Base-by-base conservation (phyloP, 2,329 filamentous ascomycete species). In the Mycosphaerella arachidis region DNA sequence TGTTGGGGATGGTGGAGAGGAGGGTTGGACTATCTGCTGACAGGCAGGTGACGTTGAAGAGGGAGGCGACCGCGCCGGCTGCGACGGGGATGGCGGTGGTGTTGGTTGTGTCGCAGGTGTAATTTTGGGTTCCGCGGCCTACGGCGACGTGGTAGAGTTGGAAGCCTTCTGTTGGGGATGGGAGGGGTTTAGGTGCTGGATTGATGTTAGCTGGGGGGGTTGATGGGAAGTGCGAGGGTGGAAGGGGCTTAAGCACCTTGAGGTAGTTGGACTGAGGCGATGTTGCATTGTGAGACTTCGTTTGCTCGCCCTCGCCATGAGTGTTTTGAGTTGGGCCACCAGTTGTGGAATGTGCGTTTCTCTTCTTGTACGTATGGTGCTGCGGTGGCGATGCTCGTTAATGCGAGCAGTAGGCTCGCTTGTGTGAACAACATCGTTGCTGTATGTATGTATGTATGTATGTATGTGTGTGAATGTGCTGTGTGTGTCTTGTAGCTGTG, bases 91-190 rank as follows among this genome's bases (percentile, higher is more conserved):
- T 77, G 0, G 85, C 82, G 3, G 82, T 83, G 1, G 83, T 72
- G 67, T 88, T 83, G 59, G 66, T 61, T 3, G 73, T 64, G 56
- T 82, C 77, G 80, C 93, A 97, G 55, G 91, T 95, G 80, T 97
- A 97, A 82, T 97, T 97, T 78, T 97, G 87, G 7, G 90, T 94
- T 61, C 93, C 93, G 48, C 91, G 87, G 69, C 93, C 93, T 63
- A 97, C 80, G 71, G 89, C 90, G 57, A 97, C 88, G 75, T 95
- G 90, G 71, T 85, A 83, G 54, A 95, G 81, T 3, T 72, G 78
- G 31, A 90, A 79, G 58, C 87, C 89, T 6, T 78, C 66, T 0
- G 84, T 77, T 13, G 86, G 85, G 7, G 79, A 64, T 13, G 88
- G 86, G 6, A 96, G 81, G 16, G 83, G 61, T 76, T 70, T 68